These are phyloP conservation scores for Fusarium algeriense DNA, from an alignment of 2,329 filamentous ascomycete species.

Conservation along the genomic window DNA sequence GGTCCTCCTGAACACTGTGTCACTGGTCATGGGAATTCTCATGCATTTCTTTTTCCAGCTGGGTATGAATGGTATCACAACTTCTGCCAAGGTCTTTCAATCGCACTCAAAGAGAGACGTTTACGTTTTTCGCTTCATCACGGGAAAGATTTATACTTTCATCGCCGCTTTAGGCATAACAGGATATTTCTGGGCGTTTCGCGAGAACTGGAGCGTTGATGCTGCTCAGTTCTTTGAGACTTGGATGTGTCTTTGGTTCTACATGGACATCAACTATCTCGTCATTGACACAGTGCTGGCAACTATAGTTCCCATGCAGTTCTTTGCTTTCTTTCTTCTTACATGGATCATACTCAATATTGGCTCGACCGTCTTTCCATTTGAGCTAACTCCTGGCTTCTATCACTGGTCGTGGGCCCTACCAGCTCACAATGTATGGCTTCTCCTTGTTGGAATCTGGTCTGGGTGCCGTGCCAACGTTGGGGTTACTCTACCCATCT, in stretches of 20 bases:
- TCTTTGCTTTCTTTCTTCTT: constrained; percentile 56
- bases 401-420: constrained; percentile 25
- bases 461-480: constrained; percentile 17
- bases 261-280: constrained; percentile 57
- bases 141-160: background rate
- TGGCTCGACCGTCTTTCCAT: constrained; percentile 18
- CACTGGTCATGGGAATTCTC: background rate
- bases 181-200: constrained; percentile 55
- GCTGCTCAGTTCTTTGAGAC: constrained; percentile 43
- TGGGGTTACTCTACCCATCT: constrained; percentile 11
- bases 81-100: background rate
- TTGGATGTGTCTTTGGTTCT: constrained; percentile 53
- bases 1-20: background rate
- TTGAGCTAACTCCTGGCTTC: constrained; percentile 31
- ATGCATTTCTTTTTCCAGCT: constrained; percentile 9
- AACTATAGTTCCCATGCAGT: constrained; percentile 49
- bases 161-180: constrained; percentile 49
- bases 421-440: constrained; percentile 22
- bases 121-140: background rate
- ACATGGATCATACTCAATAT: constrained; percentile 50
- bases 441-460: constrained; percentile 25
- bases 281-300: constrained; percentile 52
- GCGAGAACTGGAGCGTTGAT: constrained; percentile 53
- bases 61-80: background rate
- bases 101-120: constrained; percentile 1